Base-by-base conservation (phyloP, 1,284 basidiomycete species). In the Sporisorium reilianum region DNA sequence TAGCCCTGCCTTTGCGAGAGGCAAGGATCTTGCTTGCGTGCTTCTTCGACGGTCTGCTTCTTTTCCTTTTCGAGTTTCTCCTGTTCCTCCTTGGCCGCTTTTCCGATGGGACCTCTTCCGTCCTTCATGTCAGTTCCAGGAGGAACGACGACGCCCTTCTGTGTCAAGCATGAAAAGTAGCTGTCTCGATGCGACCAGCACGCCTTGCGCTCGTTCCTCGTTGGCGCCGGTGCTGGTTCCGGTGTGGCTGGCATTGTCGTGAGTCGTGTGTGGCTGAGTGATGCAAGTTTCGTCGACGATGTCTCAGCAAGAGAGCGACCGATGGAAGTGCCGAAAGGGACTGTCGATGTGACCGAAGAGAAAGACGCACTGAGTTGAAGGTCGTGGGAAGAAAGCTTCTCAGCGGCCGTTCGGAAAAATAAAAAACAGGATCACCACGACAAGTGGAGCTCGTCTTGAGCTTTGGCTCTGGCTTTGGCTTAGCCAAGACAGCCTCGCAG, bases 111-210 rank as follows among this genome's bases (percentile, higher is more conserved):
- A 6, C 80, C 80, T 25, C 78, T 67, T 2, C 74, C 80, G 25
- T 80, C 82, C 36, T 64, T 65, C 77, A 80, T 81, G 50, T 84
- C 82, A 1, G 80, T 83, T 5, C 83, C 83, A 5, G 83, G 83
- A 0, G 83, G 83, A 0, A 78, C 59, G n/a, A 64, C 46, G 44
- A 84, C 63, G 5, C 63, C 53, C 61, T 83, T 69, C 20, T 55
- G 49, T 5, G 77, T 73, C 41, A 84, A 60, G 58, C 83, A 84
- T 18, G 46, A 64, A 71, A 78, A 84, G 71, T 84, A 84, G 46
- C 42, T 44, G 53, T 84, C 83, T 34, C 83, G 77, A 48, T 64
- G 61, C 16, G 73, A 72, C 83, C 83, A 84, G 59, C 83, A 84
- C 12, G 66, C 74, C 54, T 79, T 74, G 26, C 83, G 75, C 45